Percentiles rank a stretch among this genome's conserved stretches.
phyloP scores from a whole-genome alignment of 148 eudicot genomes.

The Amaranthus hypochondriacus region DNA sequence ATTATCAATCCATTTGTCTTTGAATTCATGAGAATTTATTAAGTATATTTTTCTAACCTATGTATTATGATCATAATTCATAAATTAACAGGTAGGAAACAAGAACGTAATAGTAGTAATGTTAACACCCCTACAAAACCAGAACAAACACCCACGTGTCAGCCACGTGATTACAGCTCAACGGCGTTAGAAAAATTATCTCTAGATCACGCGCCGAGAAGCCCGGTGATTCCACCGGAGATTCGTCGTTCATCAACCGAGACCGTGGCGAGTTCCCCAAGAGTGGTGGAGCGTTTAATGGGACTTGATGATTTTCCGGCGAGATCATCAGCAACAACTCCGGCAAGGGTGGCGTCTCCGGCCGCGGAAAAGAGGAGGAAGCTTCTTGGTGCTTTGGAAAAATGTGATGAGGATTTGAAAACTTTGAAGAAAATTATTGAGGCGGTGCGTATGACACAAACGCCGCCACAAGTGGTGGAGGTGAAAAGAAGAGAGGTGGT shows the following conservation, averaged over 20 bases:
- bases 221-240: slow-evolving; percentile 51
- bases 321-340: background rate
- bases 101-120: slow-evolving; percentile 19
- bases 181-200: slow-evolving; percentile 5
- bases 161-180: background rate
- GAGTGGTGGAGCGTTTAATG: slow-evolving; percentile 43
- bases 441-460: slow-evolving; percentile 29
- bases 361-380: slow-evolving; percentile 49
- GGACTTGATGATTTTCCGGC: slow-evolving; percentile 28
- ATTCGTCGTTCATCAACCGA: slow-evolving; percentile 27
- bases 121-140: background rate
- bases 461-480: slow-evolving; percentile 18
- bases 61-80: too few relatives aligned
- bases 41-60: background rate
- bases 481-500: slow-evolving; percentile 10
- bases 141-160: background rate
- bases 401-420: slow-evolving; percentile 71
- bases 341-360: slow-evolving; percentile 4
- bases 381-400: slow-evolving; percentile 63
- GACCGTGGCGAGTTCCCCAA: slow-evolving; percentile 15
- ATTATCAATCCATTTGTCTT: too few relatives aligned
- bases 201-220: slow-evolving; percentile 35
- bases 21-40: background rate
- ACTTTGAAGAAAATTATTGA: slow-evolving; percentile 49
- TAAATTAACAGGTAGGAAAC: slow-evolving; percentile 35